Evolutionary conservation across 2,329 filamentous ascomycete genomes (phyloP).

Genomic region (Xylaria sp.): DNA sequence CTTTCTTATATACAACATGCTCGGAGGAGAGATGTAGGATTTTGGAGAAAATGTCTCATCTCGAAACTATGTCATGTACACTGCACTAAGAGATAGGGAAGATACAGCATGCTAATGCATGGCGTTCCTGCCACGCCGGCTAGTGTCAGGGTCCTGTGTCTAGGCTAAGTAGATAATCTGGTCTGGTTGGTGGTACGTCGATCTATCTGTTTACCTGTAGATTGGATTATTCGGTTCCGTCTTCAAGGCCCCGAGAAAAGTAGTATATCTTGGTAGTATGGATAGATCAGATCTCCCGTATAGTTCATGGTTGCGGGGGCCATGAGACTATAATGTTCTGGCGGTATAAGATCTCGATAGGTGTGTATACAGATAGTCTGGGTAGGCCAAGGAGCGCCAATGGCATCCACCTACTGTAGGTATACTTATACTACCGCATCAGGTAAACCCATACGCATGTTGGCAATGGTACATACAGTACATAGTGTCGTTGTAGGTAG

Average conservation of each 20-base stretch:
- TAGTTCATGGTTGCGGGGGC: background rate
- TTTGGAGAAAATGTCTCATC: slow-evolving; percentile 16
- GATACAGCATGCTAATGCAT: slow-evolving; percentile 10
- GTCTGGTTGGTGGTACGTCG: background rate
- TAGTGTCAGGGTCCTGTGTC: background rate
- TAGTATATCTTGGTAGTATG: background rate
- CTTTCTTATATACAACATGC: background rate
- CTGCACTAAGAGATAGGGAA: background rate
- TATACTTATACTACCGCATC: slow-evolving; percentile 4
- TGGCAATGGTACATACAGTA: background rate
- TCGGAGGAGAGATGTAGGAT: background rate
- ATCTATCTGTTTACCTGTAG: background rate
- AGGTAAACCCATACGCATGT: slow-evolving; percentile 3
- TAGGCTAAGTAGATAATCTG: background rate
- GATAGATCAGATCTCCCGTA: too few relatives aligned
- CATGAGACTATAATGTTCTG: background rate
- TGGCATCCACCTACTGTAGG: background rate
- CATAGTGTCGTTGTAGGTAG: background rate
- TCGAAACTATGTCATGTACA: background rate
- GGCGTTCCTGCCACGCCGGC: slow-evolving; percentile 14
- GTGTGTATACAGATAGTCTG: background rate
- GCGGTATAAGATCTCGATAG: background rate
- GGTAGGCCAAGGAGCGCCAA: background rate
- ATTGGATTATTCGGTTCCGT: background rate
- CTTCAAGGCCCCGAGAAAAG: background rate